Evolutionary conservation across 345 rosid genomes (phyloP), one percentile per base, ranked within the genome.

Genomic region (Firmiana major): DNA sequence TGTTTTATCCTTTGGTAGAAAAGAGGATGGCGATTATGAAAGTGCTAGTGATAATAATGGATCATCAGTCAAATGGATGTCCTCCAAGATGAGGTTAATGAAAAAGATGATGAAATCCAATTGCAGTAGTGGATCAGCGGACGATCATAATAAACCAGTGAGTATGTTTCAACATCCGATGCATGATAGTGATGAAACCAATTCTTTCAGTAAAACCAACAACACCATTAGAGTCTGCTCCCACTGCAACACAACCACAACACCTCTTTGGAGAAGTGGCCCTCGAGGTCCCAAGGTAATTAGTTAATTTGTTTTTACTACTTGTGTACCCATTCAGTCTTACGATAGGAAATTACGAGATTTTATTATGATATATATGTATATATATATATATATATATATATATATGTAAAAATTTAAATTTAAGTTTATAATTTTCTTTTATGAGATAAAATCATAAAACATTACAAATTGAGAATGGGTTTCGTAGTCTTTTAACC

Each of bases 261-360:
- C 93, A 40, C 93, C 93, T n/a, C 91, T 90, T 57, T 90, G 93
- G 93, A 84, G 93, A 81, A 87, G 90, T 36, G 93, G 93, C 45
- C 93, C 93, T 68, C 79, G 80, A 13, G 91, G 93, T 43, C 91
- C 93, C 65, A 90, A 90, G 90, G 93, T 90, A 46, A 38, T 38
- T 38, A 75, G 7, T 48, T 10, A 26, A 24, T 45, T 26, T 64
- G 3, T 31, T 24, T 17, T 7, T 59, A 22, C 36, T n/a, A n/a
- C n/a, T n/a, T n/a, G n/a, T n/a, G n/a, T n/a, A n/a, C n/a, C n/a
- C n/a, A n/a, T n/a, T n/a, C n/a, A n/a, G n/a, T n/a, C n/a, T n/a
- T n/a, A n/a, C n/a, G n/a, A n/a, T n/a, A n/a, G n/a, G n/a, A n/a
- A n/a, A n/a, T n/a, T n/a, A n/a, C n/a, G n/a, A n/a, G n/a, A n/a